A percentile compares a stretch with the other conserved stretches of the same genome.
Conservation (phyloP, 441 rosid genomes). For the Corymbia citriodora region DNA sequence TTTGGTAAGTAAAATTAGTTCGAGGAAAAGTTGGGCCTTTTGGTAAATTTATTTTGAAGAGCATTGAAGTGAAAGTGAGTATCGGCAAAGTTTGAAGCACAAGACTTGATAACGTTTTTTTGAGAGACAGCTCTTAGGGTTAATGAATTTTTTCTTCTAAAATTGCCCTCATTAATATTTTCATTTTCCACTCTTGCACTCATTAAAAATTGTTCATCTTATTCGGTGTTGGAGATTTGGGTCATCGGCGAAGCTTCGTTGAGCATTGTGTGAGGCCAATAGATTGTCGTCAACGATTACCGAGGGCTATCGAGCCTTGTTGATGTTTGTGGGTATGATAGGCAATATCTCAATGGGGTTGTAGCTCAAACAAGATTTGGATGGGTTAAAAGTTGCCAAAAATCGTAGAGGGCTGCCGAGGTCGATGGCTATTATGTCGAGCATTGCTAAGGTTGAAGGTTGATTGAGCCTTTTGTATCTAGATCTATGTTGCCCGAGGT, state of each 20-base stretch:
- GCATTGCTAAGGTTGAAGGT: neutral
- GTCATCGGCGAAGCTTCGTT: neutral
- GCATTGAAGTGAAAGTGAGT: neutral
- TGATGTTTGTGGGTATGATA: fast-evolving
- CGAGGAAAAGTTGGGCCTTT: neutral
- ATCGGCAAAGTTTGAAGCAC: neutral
- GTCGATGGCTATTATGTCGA: neutral
- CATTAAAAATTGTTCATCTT: neutral
- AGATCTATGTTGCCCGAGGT: neutral
- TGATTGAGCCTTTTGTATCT: neutral
- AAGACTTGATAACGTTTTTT: neutral
- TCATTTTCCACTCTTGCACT: neutral
- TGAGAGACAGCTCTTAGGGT: neutral
- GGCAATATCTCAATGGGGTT: neutral
- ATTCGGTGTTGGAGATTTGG: neutral
- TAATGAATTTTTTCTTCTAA: neutral
- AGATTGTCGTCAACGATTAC: fast-evolving
- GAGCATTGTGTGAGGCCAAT: neutral
- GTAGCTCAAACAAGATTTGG: neutral
- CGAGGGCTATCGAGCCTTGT: neutral
- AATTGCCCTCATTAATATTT: neutral
- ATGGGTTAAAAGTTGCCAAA: neutral
- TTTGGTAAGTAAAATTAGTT: too few species aligned
- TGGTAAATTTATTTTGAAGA: neutral
- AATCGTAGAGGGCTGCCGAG: fast-evolving